Percentiles rank a stretch among this genome's conserved stretches.
phyloP scores from a whole-genome alignment of 306 rosid species.

The Malus fusca region DNA sequence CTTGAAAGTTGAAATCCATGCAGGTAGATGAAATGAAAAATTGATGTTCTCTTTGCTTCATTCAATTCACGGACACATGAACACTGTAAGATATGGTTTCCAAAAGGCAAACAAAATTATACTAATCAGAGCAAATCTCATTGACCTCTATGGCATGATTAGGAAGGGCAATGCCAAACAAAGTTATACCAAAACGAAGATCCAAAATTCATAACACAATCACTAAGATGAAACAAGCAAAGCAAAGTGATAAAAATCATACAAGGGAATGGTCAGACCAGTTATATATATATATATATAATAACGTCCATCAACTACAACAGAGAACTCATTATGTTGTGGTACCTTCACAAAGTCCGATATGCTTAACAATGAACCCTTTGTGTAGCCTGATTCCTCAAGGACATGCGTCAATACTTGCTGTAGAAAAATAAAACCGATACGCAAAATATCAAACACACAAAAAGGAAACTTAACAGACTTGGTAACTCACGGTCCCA shows the following conservation, averaged over 20 bases:
- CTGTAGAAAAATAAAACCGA: slow-evolving; percentile 21
- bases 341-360: slow-evolving; percentile 71
- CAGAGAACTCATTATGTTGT: slow-evolving; percentile 8
- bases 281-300: neutral
- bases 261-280: neutral
- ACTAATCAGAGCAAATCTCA: neutral
- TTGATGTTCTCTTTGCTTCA: neutral
- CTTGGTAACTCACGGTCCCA: neutral
- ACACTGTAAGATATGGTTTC: neutral
- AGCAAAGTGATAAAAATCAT: neutral
- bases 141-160: neutral
- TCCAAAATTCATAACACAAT: neutral
- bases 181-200: neutral
- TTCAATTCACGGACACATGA: neutral
- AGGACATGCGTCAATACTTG: slow-evolving; percentile 61
- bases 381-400: slow-evolving; percentile 74
- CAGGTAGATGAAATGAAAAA: neutral
- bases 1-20: neutral
- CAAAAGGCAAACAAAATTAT: neutral
- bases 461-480: neutral
- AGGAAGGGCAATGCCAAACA: neutral
- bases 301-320: neutral
- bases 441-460: neutral
- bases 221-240: neutral
- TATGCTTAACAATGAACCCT: slow-evolving; percentile 44